A percentile compares a stretch with the other conserved stretches of the same genome.
Conservation (phyloP, 352 stramenopile species). For the Pythium insidiosum region DNA sequence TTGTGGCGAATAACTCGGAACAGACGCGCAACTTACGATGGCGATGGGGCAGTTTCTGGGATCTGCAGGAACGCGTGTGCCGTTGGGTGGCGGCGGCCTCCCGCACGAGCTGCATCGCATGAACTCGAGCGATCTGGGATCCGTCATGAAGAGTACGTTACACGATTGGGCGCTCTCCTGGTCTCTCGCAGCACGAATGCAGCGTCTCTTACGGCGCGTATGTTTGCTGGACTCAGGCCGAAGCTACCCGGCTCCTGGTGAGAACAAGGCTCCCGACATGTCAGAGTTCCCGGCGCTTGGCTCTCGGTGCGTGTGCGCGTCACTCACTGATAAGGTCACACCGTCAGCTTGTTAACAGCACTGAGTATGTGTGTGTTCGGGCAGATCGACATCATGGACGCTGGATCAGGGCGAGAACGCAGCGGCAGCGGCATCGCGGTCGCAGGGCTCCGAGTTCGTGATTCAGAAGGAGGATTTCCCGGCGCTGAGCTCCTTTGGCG, state of each 20-base stretch:
- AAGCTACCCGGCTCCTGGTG: slow-evolving; percentile 33
- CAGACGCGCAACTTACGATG: too few species aligned
- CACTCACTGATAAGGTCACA: too few species aligned
- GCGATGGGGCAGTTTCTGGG: slow-evolving; percentile 62
- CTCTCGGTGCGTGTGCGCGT: too few species aligned
- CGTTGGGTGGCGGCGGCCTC: slow-evolving; percentile 12
- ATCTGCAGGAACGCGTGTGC: slow-evolving; percentile 20
- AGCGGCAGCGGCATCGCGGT: slow-evolving; percentile 27
- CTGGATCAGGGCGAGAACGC: slow-evolving; percentile 30
- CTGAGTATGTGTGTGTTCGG: slow-evolving; percentile 14
- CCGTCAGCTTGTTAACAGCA: too few species aligned
- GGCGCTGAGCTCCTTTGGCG: slow-evolving; percentile 62
- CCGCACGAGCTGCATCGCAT: slow-evolving; percentile 60
- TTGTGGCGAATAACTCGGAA: too few species aligned
- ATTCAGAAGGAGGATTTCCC: slow-evolving; percentile 87
- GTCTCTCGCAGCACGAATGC: too few species aligned
- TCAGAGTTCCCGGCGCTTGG: slow-evolving; percentile 85
- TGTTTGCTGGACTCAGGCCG: slow-evolving; percentile 33
- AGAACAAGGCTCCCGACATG: slow-evolving; percentile 78
- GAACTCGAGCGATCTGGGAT: slow-evolving; percentile 28
- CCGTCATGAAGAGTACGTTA: slow-evolving; percentile 23
- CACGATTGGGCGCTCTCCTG: too few species aligned
- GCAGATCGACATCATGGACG: slow-evolving; percentile 50
- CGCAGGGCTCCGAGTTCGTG: slow-evolving; percentile 67
- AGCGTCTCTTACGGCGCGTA: neutral